phyloP scores from a whole-genome alignment of 768 basidiomycete species.

The Polyporus arcularius region DNA sequence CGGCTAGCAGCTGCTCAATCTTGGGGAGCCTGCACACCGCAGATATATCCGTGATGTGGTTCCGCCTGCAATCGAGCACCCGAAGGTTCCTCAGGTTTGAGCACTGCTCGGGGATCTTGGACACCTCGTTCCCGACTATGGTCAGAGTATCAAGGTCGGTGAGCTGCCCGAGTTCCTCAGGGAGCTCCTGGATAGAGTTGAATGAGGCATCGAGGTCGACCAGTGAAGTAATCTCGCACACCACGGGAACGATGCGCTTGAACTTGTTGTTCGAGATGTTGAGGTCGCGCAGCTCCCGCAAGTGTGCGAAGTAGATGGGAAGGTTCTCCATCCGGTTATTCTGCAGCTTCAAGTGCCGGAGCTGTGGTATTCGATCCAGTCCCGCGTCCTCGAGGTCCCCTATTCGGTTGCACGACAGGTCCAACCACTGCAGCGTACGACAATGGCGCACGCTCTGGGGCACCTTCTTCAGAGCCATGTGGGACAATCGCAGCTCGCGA shows the following conservation, averaged over 20 bases:
- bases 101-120: conserved; percentile 66
- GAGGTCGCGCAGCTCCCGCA: conserved; percentile 70
- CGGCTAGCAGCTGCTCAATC: conserved; percentile 68
- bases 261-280: conserved; percentile 98
- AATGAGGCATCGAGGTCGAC: conserved; percentile 92
- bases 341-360: conserved; percentile 72
- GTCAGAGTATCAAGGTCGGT: conserved; percentile 67
- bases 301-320: conserved; percentile 80
- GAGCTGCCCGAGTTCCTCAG: conserved; percentile 76
- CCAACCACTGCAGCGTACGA: conserved; percentile 71
- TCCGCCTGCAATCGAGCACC: conserved; percentile 83
- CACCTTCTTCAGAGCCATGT: conserved; percentile 94
- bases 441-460: conserved; percentile 83
- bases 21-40: conserved; percentile 68
- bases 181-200: conserved; percentile 83
- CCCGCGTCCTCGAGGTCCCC: conserved; percentile 84
- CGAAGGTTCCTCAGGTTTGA: conserved; percentile 57
- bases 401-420: conserved; percentile 91
- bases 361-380: conserved; percentile 71
- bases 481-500: conserved; percentile 81
- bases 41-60: conserved; percentile 76
- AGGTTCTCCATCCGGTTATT: conserved; percentile 91
- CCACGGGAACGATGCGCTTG: conserved; percentile 66
- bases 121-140: conserved; percentile 85
- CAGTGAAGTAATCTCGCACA: conserved; percentile 73